Conservation (phyloP, 148 eudicot species). For the Rhododendron mucronatum region DNA sequence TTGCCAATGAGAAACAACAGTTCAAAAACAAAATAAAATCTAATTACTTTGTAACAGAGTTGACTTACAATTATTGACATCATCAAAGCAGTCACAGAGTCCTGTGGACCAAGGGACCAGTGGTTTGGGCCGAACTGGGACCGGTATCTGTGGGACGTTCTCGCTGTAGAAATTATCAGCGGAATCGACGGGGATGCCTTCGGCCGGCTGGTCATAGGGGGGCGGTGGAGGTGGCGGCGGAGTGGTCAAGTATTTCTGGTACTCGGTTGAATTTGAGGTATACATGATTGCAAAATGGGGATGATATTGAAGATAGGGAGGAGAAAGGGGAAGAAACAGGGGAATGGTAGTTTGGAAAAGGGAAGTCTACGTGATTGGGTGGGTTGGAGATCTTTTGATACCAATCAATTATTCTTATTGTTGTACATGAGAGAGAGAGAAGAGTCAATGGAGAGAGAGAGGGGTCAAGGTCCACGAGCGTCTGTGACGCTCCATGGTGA, state of each 20-base stretch:
- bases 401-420: no score
- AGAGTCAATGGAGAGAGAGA: no score
- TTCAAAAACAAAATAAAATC: no score
- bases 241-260: constrained; percentile 5
- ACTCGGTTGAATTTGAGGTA: background rate
- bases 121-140: background rate
- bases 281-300: background rate
- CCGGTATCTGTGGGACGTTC: background rate
- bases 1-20: background rate
- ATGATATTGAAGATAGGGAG: background rate
- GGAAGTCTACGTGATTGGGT: background rate
- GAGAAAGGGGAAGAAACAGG: background rate
- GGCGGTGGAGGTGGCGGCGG: background rate
- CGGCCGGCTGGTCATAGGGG: background rate
- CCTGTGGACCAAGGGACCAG: constrained; percentile 37
- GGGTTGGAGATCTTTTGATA: background rate
- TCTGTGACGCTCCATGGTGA: no score
- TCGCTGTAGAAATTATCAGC: background rate
- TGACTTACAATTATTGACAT: constrained; percentile 27
- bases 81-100: constrained; percentile 33
- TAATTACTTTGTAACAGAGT: background rate
- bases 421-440: no score
- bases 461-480: no score
- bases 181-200: background rate
- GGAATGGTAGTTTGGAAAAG: background rate